Percentiles rank a stretch among this genome's conserved stretches.
These are phyloP conservation scores for Pythium dissimile DNA, from an alignment of 352 stramenopile genomes.

Conservation along the genomic window DNA sequence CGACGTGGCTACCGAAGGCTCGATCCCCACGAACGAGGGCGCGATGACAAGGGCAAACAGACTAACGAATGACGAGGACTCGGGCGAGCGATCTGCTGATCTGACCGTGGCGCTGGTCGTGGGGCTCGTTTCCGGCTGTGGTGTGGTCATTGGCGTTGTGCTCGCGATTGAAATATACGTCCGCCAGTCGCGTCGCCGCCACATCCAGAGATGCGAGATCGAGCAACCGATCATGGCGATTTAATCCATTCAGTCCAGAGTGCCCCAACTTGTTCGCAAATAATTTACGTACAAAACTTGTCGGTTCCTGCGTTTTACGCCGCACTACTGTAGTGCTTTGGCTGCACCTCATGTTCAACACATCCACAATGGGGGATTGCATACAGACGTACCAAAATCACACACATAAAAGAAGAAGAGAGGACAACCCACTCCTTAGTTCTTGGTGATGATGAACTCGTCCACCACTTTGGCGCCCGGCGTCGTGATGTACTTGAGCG, in stretches of 20 bases:
- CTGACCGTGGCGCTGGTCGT: not conserved
- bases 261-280: not conserved
- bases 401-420: not conserved
- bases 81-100: not conserved
- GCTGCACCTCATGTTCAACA: too few relatives aligned
- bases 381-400: too few relatives aligned
- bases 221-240: conserved; percentile 9
- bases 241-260: not conserved
- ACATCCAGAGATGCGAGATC: conserved; percentile 5
- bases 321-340: too few relatives aligned
- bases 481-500: not conserved
- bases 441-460: conserved; percentile 6
- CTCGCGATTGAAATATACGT: conserved; percentile 14
- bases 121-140: conserved; percentile 4
- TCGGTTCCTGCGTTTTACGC: not conserved
- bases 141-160: conserved; percentile 8
- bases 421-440: not conserved
- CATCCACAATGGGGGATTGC: too few relatives aligned
- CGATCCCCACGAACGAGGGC: not conserved
- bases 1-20: too few relatives aligned
- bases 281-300: too few relatives aligned
- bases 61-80: not conserved
- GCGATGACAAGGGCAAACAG: conserved; percentile 2
- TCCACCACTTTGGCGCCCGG: not conserved
- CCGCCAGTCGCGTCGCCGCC: not conserved